These are phyloP conservation scores for Mrakia frigida DNA, from an alignment of 768 basidiomycete genomes.

Conservation along the genomic window DNA sequence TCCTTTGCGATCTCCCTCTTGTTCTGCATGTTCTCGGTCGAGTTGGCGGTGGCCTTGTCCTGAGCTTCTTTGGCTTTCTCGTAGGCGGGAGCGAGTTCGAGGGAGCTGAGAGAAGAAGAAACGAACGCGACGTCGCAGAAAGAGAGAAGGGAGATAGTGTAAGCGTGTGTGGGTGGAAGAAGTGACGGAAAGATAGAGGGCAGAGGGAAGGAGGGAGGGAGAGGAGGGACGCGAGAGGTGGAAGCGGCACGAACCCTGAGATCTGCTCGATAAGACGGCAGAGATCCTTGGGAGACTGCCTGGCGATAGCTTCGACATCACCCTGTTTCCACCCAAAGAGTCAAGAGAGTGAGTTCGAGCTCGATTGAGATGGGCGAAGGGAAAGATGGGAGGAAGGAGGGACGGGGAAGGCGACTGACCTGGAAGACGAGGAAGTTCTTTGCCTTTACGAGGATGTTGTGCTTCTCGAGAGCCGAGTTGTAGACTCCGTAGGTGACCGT, in stretches of 20 bases:
- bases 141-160: background rate
- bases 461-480: conserved; percentile 75
- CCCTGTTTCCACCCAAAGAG: no score
- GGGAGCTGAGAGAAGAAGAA: conserved; percentile 47
- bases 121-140: no score
- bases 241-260: conserved; percentile 60
- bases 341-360: background rate
- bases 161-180: background rate
- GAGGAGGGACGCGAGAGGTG: background rate
- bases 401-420: conserved; percentile 25
- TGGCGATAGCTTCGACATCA: conserved; percentile 95
- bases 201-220: background rate
- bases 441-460: conserved; percentile 96
- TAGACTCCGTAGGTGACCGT: conserved; percentile 81
- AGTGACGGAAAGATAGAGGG: background rate
- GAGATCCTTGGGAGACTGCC: conserved; percentile 85
- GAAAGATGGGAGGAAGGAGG: background rate
- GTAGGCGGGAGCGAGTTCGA: conserved; percentile 82
- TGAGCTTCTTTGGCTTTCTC: conserved; percentile 81
- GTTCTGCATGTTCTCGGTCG: conserved; percentile 91
- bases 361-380: background rate
- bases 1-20: conserved; percentile 88
- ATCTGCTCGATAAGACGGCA: conserved; percentile 91
- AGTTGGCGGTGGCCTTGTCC: conserved; percentile 86
- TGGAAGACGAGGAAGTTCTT: conserved; percentile 99